phyloP scores from a whole-genome alignment of 2,329 filamentous ascomycete genomes.

The Aspergillus sp. region DNA sequence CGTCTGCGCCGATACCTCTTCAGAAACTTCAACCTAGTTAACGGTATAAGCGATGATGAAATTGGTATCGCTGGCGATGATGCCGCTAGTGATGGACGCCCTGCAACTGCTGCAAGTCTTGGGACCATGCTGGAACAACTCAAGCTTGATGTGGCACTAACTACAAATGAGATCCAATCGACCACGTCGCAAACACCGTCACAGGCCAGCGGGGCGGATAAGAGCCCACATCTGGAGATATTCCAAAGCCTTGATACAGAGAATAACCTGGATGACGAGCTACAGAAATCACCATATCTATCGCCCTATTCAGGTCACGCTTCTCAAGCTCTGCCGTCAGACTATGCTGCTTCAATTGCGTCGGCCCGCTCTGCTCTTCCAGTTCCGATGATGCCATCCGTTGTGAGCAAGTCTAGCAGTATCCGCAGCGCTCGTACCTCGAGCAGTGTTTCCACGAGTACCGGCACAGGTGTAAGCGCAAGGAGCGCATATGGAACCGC shows the following conservation, averaged over 20 bases:
- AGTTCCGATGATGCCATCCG: constrained; percentile 30
- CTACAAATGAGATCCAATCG: constrained; percentile 26
- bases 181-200: constrained; percentile 13
- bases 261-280: constrained; percentile 18
- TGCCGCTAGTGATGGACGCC: constrained; percentile 36
- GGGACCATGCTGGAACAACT: constrained; percentile 40
- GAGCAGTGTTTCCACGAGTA: constrained; percentile 35
- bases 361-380: constrained; percentile 31
- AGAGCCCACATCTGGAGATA: constrained; percentile 19
- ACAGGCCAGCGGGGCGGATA: background rate
- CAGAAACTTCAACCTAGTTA: constrained; percentile 45
- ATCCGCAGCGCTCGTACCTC: constrained; percentile 39
- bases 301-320: constrained; percentile 18
- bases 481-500: constrained; percentile 36
- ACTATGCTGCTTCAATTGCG: constrained; percentile 22
- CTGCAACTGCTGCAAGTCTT: constrained; percentile 38
- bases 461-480: constrained; percentile 30
- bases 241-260: constrained; percentile 19
- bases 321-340: constrained; percentile 20
- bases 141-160: constrained; percentile 35
- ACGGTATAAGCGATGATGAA: constrained; percentile 30
- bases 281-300: constrained; percentile 24
- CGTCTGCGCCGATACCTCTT: constrained; percentile 46
- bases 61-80: constrained; percentile 27
- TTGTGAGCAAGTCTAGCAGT: constrained; percentile 31